Percentiles rank a stretch among this genome's conserved stretches.
Evolutionary conservation across 1,139 yeast genomes (phyloP).

Genomic region (Pichia sp.): DNA sequence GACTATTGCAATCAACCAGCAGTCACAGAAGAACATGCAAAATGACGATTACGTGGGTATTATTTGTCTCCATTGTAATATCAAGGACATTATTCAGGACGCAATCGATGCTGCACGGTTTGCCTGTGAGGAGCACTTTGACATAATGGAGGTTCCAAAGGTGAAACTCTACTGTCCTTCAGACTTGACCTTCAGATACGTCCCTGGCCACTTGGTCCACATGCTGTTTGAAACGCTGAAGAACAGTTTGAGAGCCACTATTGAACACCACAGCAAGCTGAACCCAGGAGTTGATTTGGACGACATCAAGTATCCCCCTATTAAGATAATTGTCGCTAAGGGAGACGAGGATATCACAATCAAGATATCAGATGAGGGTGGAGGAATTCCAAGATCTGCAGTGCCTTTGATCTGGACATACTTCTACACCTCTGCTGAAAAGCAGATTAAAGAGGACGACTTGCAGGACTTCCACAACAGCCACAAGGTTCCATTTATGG

Average conservation of each 20-base stretch:
- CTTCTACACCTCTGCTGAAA: conserved; percentile 80
- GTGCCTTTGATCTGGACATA: conserved; percentile 89
- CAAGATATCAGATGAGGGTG: conserved; percentile 90
- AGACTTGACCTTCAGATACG: conserved; percentile 75
- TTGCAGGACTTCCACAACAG: conserved; percentile 44
- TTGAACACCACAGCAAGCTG: conserved; percentile 58
- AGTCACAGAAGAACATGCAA: conserved; percentile 44
- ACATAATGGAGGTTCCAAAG: conserved; percentile 75
- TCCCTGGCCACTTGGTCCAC: conserved; percentile 85
- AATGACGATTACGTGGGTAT: conserved; percentile 70
- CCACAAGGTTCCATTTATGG: conserved; percentile 90
- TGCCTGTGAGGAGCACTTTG: conserved; percentile 85
- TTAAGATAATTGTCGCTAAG: conserved; percentile 84
- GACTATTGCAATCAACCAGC: conserved; percentile 73
- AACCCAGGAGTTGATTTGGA: conserved; percentile 53
- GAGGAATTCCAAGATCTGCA: conserved; percentile 84
- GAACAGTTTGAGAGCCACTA: conserved; percentile 80
- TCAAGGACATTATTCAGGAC: conserved; percentile 73
- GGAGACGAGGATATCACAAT: conserved; percentile 93
- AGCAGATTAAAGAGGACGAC: conserved; percentile 72
- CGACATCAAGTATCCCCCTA: conserved; percentile 73
- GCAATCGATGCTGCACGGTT: conserved; percentile 85
- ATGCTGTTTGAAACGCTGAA: conserved; percentile 84
- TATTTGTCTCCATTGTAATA: conserved; percentile 75
- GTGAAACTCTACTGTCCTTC: conserved; percentile 72